Conservation (phyloP, 768 basidiomycete species). For the Fomitopsis serialis region DNA sequence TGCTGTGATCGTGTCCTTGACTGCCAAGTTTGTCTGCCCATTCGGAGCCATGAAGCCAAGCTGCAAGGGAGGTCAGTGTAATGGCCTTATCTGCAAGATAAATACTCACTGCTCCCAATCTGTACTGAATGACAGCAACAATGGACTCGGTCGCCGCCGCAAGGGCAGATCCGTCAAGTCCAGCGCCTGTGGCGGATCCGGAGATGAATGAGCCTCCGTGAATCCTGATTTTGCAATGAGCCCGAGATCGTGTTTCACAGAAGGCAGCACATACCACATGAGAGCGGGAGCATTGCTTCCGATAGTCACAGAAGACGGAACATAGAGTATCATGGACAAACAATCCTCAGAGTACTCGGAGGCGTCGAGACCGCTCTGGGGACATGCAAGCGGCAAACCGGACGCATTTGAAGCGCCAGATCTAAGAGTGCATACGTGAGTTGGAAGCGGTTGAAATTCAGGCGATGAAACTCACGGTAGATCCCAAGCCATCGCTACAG, state of each 20-base stretch:
- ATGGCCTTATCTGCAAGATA: background rate
- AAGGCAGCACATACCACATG: slow-evolving; percentile 44
- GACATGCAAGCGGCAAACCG: slow-evolving; percentile 63
- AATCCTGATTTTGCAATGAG: slow-evolving; percentile 42
- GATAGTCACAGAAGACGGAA: slow-evolving; percentile 39
- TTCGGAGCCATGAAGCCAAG: slow-evolving; percentile 73
- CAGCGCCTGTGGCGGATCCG: slow-evolving; percentile 67
- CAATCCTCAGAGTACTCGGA: slow-evolving; percentile 71
- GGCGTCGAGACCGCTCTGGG: slow-evolving; percentile 49
- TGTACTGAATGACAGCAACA: slow-evolving; percentile 79
- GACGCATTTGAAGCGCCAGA: slow-evolving; percentile 46
- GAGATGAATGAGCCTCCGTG: slow-evolving; percentile 80
- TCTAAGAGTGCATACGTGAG: slow-evolving; percentile 25
- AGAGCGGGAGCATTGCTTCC: slow-evolving; percentile 42
- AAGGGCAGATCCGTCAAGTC: slow-evolving; percentile 73
- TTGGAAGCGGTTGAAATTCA: background rate
- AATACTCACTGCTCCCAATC: slow-evolving; percentile 64
- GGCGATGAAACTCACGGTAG: slow-evolving; percentile 48
- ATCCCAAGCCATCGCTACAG: slow-evolving; percentile 48
- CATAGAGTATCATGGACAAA: slow-evolving; percentile 72
- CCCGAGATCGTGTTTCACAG: background rate
- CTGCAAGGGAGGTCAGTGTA: slow-evolving; percentile 25
- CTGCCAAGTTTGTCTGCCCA: slow-evolving; percentile 65
- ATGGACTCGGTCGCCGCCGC: slow-evolving; percentile 68
- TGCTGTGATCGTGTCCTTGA: slow-evolving; percentile 63